Conservation (phyloP, 129 eudicot genomes). For the Artemisia annua region DNA sequence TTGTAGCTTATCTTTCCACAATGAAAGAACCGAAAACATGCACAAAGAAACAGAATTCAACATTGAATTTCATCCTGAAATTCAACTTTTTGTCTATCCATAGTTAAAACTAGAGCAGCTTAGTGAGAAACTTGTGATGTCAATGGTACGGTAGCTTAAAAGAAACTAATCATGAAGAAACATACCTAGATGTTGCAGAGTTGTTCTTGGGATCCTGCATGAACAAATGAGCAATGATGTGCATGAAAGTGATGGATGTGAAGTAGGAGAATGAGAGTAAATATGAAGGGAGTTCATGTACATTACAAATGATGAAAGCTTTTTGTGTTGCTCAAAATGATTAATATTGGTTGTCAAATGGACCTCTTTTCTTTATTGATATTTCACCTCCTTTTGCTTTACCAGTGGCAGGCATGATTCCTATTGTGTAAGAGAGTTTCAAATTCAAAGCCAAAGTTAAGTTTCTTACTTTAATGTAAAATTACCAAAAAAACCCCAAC, state of each 20-base stretch:
- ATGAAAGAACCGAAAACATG: constrained; percentile 16
- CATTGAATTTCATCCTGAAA: background rate
- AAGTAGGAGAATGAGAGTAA: constrained; percentile 25
- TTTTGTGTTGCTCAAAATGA: constrained; percentile 29
- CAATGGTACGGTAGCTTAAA: background rate
- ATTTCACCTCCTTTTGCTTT: constrained; percentile 60
- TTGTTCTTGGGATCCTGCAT: constrained; percentile 83
- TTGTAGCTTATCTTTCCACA: background rate
- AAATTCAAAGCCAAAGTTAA: constrained; percentile 47
- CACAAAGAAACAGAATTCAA: constrained; percentile 7
- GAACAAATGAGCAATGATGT: constrained; percentile 55
- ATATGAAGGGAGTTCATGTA: constrained; percentile 47
- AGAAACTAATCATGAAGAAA: constrained; percentile 1
- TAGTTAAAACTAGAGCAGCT: background rate
- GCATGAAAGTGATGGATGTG: constrained; percentile 34
- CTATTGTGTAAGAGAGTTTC: constrained; percentile 33
- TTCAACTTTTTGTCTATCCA: background rate
- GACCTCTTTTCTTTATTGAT: constrained; percentile 36
- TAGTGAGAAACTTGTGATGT: too few relatives aligned
- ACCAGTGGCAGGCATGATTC: constrained; percentile 66
- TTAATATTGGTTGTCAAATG: constrained; percentile 46
- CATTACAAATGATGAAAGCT: constrained; percentile 40
- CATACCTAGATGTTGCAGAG: constrained; percentile 47
- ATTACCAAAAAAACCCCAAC: constrained; percentile 34
- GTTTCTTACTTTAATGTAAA: constrained; percentile 29